These are phyloP conservation scores for Fusarium staphyleae DNA, from an alignment of 2,329 filamentous ascomycete genomes.

Conservation along the genomic window DNA sequence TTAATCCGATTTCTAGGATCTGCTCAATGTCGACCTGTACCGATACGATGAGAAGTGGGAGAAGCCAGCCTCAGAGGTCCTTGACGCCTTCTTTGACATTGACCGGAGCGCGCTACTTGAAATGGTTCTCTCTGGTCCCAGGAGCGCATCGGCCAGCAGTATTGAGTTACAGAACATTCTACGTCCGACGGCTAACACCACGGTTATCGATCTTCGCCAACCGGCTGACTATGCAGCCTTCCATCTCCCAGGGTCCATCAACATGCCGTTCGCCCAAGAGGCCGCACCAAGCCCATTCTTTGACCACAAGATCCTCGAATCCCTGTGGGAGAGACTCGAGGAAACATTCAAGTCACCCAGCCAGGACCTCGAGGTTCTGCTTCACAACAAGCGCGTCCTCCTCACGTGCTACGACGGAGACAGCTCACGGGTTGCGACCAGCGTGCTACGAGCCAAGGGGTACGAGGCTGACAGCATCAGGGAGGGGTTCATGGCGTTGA, in stretches of 20 bases:
- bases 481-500: conserved; percentile 57
- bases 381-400: conserved; percentile 49
- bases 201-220: conserved; percentile 55
- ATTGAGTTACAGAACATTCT: conserved; percentile 16
- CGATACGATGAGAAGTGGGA: conserved; percentile 43
- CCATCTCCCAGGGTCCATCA: conserved; percentile 54
- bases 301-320: conserved; percentile 51
- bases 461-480: conserved; percentile 55
- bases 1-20: conserved; percentile 19
- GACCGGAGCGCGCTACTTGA: conserved; percentile 21
- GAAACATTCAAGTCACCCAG: conserved; percentile 47
- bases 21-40: conserved; percentile 37
- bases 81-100: conserved; percentile 22
- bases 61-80: conserved; percentile 20
- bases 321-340: conserved; percentile 58
- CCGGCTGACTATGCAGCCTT: conserved; percentile 51
- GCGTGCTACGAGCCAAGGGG: conserved; percentile 59
- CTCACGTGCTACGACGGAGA: conserved; percentile 63
- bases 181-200: conserved; percentile 37
- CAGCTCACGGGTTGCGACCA: conserved; percentile 60
- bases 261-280: conserved; percentile 51
- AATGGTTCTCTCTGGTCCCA: conserved; percentile 10
- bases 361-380: conserved; percentile 26
- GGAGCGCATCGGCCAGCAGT: neutral
- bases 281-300: conserved; percentile 54